phyloP scores from a whole-genome alignment of 2,329 filamentous ascomycete species.

The Paraconiothyrium sp. region DNA sequence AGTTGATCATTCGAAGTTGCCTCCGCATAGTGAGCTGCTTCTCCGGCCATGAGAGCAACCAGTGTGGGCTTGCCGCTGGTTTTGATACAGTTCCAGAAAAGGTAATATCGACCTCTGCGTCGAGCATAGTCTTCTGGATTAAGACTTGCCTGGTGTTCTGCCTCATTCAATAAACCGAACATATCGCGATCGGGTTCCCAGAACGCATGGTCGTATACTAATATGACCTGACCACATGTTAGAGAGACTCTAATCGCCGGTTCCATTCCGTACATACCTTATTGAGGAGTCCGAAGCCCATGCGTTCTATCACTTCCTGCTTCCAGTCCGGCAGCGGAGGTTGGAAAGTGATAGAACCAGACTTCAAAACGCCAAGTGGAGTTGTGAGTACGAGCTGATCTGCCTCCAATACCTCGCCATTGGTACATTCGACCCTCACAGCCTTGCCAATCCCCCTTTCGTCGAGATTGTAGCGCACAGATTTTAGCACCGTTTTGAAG shows the following conservation, averaged over 20 bases:
- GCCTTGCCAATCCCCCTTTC: conserved; percentile 32
- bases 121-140: conserved; percentile 80
- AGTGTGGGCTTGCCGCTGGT: conserved; percentile 86
- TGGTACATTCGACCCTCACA: conserved; percentile 69
- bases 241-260: background rate
- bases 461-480: conserved; percentile 68
- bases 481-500: conserved; percentile 76
- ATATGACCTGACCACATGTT: conserved; percentile 65
- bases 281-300: conserved; percentile 94
- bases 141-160: conserved; percentile 74
- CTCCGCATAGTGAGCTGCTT: conserved; percentile 91
- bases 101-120: conserved; percentile 89
- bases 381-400: conserved; percentile 91
- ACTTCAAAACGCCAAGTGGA: conserved; percentile 89
- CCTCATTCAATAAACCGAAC: conserved; percentile 87
- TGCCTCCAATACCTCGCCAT: conserved; percentile 80
- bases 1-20: conserved; percentile 77
- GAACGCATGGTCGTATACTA: conserved; percentile 89
- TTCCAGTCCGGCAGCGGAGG: conserved; percentile 92
- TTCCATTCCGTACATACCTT: conserved; percentile 64
- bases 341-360: conserved; percentile 83
- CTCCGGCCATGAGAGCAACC: conserved; percentile 93
- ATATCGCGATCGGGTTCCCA: conserved; percentile 93
- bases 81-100: conserved; percentile 96
- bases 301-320: conserved; percentile 76